Evolutionary conservation across 2,329 filamentous ascomycete species (phyloP).

Genomic region (Trichophyton rubrum): DNA sequence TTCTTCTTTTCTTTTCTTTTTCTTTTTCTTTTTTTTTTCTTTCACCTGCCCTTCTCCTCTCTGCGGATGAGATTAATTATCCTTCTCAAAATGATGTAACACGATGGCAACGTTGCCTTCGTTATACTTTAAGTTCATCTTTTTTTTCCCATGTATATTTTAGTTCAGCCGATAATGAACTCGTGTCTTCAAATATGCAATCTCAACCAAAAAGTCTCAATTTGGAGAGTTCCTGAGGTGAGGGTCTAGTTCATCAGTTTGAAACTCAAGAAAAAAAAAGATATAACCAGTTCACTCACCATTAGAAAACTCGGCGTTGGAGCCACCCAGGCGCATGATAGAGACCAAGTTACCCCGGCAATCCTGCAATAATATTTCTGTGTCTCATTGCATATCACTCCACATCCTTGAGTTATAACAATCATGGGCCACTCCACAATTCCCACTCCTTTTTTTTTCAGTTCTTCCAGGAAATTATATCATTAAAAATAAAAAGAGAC

Average conservation of each 20-base stretch:
- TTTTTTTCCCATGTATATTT: background rate
- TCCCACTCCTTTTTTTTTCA: background rate
- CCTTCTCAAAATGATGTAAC: background rate
- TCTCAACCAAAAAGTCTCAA: background rate
- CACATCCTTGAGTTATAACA: background rate
- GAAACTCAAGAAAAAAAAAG: background rate
- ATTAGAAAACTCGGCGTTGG: background rate
- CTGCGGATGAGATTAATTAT: background rate
- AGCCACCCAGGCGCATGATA: background rate
- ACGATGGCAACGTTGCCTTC: background rate
- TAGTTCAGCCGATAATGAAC: background rate
- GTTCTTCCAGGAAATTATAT: background rate
- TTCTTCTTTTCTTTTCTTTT: background rate
- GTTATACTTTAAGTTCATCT: background rate
- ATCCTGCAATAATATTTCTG: background rate
- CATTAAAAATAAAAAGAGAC: background rate
- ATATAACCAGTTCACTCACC: background rate
- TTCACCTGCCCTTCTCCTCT: background rate
- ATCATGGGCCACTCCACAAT: background rate
- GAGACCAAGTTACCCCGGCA: background rate
- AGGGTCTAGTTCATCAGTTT: background rate
- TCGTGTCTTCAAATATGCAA: background rate
- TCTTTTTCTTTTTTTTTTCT: too few relatives aligned
- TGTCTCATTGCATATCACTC: background rate
- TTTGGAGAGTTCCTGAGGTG: background rate